A percentile compares a stretch with the other conserved stretches of the same genome.
phyloP scores from a whole-genome alignment of 1,284 basidiomycete genomes.

The Cutaneotrichosporon sp. region DNA sequence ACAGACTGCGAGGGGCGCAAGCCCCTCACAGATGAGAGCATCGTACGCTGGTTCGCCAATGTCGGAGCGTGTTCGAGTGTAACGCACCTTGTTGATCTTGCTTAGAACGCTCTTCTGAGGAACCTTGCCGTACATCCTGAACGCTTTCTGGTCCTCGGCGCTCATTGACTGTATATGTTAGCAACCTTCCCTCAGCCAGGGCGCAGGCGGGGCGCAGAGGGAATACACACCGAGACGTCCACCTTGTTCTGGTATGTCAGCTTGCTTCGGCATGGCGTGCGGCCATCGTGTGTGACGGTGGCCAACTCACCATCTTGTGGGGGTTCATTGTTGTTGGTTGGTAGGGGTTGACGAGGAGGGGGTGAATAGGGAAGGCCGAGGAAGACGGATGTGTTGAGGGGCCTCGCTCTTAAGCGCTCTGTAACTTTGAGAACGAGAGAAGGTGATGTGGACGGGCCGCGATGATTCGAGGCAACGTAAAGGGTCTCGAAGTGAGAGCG shows the following conservation, averaged over 20 bases:
- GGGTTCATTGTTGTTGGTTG: constrained; percentile 43
- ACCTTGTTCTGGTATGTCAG: constrained; percentile 49
- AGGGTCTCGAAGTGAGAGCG: neutral
- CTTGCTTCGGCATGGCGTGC: constrained; percentile 7
- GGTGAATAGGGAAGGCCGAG: neutral
- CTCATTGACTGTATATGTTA: constrained; percentile 65
- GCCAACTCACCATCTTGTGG: constrained; percentile 42
- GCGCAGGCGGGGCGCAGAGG: neutral
- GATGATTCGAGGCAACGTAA: neutral
- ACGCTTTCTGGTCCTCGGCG: constrained; percentile 90
- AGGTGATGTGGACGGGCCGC: neutral
- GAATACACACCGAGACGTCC: constrained; percentile 48
- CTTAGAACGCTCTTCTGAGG: constrained; percentile 87
- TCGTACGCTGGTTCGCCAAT: neutral
- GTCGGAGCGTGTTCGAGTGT: neutral
- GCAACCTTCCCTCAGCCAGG: neutral
- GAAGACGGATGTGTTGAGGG: neutral
- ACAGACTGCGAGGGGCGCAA: constrained; percentile 1
- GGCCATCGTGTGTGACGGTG: neutral
- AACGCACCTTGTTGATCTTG: constrained; percentile 86
- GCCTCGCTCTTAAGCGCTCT: neutral
- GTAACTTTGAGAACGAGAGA: neutral
- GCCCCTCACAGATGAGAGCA: neutral
- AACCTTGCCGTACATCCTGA: constrained; percentile 90
- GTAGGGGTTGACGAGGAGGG: too few species aligned